Conservation (phyloP, 345 rosid species). For the Pelargonium nanum region DNA sequence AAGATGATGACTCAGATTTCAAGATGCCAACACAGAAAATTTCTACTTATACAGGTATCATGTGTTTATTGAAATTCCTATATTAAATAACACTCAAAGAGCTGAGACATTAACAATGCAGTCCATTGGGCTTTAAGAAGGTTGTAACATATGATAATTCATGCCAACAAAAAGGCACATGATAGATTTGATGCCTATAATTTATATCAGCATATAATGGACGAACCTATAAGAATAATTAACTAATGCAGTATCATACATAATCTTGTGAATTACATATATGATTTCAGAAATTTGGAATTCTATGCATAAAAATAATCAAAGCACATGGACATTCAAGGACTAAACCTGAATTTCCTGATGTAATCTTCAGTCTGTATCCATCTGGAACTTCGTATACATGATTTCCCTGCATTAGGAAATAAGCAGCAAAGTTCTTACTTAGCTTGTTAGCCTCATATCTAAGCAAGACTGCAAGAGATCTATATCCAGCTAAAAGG, state of each 20-base stretch:
- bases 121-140: no score
- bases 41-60: neutral
- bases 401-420: constrained; percentile 58
- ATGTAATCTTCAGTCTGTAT: constrained; percentile 51
- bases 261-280: no score
- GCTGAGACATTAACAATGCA: neutral
- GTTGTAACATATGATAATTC: no score
- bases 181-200: no score
- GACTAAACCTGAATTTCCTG: constrained; percentile 46
- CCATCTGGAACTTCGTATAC: constrained; percentile 82
- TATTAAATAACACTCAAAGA: no score
- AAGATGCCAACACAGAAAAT: neutral
- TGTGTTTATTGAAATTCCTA: no score
- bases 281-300: no score
- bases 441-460: neutral
- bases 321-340: neutral
- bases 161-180: no score
- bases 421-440: neutral
- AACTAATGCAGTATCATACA: no score
- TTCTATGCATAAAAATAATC: neutral
- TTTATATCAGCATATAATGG: neutral
- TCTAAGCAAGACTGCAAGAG: neutral
- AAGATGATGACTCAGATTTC: neutral
- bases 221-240: neutral
- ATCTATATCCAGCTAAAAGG: neutral